These are phyloP conservation scores for Nicotiana paniculata DNA, from an alignment of 257 asterid species.

Conservation along the genomic window DNA sequence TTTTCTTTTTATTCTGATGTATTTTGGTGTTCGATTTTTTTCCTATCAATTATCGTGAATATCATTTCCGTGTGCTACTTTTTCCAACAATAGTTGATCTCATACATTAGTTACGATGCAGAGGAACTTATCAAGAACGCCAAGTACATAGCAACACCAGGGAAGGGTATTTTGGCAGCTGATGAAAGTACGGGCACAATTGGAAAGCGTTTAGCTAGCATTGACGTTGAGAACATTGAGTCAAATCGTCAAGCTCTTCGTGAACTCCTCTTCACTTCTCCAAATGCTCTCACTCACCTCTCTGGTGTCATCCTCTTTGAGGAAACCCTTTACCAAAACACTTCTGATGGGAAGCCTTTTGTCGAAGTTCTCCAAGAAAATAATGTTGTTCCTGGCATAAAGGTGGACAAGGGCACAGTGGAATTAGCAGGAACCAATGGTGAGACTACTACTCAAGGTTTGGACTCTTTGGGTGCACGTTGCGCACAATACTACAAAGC, in stretches of 20 bases:
- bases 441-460: constrained; percentile 81
- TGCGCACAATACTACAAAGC: constrained; percentile 78
- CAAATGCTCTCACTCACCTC: constrained; percentile 65
- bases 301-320: constrained; percentile 88
- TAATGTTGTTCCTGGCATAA: constrained; percentile 69
- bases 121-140: constrained; percentile 84
- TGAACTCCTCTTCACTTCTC: constrained; percentile 80
- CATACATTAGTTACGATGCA: constrained; percentile 1
- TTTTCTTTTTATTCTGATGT: too few relatives aligned
- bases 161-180: constrained; percentile 84
- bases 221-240: constrained; percentile 71
- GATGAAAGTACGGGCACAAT: constrained; percentile 92
- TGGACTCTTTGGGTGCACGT: constrained; percentile 65
- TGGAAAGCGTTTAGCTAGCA: constrained; percentile 75
- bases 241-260: constrained; percentile 84
- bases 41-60: not conserved
- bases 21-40: not conserved
- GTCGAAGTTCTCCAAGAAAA: constrained; percentile 67
- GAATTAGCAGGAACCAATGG: constrained; percentile 72
- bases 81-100: not conserved
- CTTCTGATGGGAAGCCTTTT: constrained; percentile 66
- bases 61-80: not conserved
- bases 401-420: constrained; percentile 80
- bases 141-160: constrained; percentile 76
- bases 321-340: constrained; percentile 80